These are phyloP conservation scores for Neolentinus lepideus DNA, from an alignment of 1,284 basidiomycete species.

Conservation along the genomic window DNA sequence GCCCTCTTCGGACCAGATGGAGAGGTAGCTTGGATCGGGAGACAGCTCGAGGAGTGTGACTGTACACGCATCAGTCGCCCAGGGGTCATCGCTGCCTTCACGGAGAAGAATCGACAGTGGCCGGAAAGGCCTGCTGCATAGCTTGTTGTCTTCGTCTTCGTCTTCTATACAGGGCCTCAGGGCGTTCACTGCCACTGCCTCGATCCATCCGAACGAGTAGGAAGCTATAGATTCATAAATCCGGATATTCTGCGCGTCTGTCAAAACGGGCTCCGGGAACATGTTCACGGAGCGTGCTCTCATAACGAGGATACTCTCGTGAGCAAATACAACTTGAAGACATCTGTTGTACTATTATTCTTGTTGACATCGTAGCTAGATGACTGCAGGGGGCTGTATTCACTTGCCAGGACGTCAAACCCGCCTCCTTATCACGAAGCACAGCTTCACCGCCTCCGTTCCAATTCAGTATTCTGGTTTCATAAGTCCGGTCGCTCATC, in stretches of 20 bases:
- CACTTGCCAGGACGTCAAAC: conserved; percentile 29
- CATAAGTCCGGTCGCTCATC: conserved; percentile 40
- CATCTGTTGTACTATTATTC: conserved; percentile 34
- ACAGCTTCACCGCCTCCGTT: conserved; percentile 34
- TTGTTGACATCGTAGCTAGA: conserved; percentile 5
- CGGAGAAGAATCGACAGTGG: conserved; percentile 45
- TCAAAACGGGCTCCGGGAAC: conserved; percentile 37
- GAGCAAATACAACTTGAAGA: conserved; percentile 41
- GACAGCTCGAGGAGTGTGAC: conserved; percentile 39
- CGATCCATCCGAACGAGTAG: conserved; percentile 59
- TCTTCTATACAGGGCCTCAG: not conserved
- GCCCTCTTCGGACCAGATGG: not conserved
- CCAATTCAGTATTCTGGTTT: conserved; percentile 49
- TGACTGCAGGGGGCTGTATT: conserved; percentile 10
- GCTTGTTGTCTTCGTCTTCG: not conserved
- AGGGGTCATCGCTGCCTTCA: conserved; percentile 50
- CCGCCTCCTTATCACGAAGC: conserved; percentile 28
- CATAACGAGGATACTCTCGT: conserved; percentile 43
- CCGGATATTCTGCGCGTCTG: conserved; percentile 8
- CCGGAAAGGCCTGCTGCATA: conserved; percentile 9
- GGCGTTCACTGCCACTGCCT: conserved; percentile 32
- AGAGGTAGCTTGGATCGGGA: conserved; percentile 23
- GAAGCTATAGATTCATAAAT: conserved; percentile 30
- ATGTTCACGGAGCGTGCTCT: conserved; percentile 49
- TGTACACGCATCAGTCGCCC: conserved; percentile 40